These are phyloP conservation scores for Exserohilum turcica DNA, from an alignment of 2,329 filamentous ascomycete species.

Conservation along the genomic window DNA sequence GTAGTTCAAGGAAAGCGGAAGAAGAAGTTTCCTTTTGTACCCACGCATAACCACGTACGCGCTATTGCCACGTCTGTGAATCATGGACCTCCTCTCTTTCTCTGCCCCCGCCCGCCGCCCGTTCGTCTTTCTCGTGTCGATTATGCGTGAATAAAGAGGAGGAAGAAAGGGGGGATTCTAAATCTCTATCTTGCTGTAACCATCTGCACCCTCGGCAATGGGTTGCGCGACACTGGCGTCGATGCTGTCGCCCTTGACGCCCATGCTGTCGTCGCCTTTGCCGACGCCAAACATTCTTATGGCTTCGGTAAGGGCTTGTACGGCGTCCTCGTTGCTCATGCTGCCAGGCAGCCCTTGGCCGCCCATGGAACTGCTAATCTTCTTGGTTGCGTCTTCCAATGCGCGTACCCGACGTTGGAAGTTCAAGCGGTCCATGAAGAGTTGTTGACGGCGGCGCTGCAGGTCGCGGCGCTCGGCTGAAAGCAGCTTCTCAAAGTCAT, in stretches of 20 bases:
- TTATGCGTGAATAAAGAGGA: too few relatives aligned
- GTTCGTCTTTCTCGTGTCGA: too few relatives aligned
- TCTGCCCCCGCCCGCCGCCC: too few relatives aligned
- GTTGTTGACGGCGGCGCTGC: conserved; percentile 86
- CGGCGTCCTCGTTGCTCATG: conserved; percentile 41
- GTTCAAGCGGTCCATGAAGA: conserved; percentile 88
- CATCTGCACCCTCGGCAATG: conserved; percentile 39
- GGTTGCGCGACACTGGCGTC: conserved; percentile 37
- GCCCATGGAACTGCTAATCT: conserved; percentile 40
- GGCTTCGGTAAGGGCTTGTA: conserved; percentile 42
- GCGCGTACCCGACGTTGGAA: conserved; percentile 88
- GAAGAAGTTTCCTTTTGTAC: too few relatives aligned
- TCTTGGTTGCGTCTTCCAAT: conserved; percentile 75
- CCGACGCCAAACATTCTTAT: conserved; percentile 43
- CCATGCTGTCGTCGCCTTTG: conserved; percentile 45
- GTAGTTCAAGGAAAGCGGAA: too few relatives aligned
- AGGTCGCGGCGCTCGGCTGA: conserved; percentile 91
- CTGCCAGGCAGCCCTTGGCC: conserved; percentile 41
- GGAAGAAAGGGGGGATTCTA: conserved; percentile 15
- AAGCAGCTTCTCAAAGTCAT: conserved; percentile 90
- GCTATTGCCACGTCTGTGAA: too few relatives aligned
- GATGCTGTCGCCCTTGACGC: conserved; percentile 36
- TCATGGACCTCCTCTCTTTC: too few relatives aligned
- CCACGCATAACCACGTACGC: too few relatives aligned
- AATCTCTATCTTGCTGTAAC: conserved; percentile 44